Conservation (phyloP, 495 filamentous ascomycete genomes). For the Neurospora sp. region DNA sequence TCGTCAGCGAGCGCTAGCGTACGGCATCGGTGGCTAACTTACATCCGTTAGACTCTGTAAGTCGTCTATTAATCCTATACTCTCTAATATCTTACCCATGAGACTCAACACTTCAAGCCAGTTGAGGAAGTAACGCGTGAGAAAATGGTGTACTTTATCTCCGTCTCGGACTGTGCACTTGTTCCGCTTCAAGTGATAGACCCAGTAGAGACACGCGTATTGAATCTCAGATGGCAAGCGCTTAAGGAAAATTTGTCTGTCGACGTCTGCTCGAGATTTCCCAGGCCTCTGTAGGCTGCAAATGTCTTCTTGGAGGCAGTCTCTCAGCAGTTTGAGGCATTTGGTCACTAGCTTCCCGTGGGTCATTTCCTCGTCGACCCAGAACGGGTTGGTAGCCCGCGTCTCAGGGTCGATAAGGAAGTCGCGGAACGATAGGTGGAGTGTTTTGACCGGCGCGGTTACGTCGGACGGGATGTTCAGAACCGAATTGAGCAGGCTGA, state of each 20-base stretch:
- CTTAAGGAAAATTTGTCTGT: constrained; percentile 10
- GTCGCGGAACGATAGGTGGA: constrained; percentile 44
- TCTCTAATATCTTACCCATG: constrained; percentile 22
- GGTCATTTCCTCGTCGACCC: constrained; percentile 26
- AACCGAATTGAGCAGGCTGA: constrained; percentile 24
- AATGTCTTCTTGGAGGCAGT: constrained; percentile 26
- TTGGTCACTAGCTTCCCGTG: constrained; percentile 22
- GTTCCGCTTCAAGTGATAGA: constrained; percentile 32
- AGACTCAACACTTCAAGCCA: constrained; percentile 21
- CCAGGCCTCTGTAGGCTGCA: constrained; percentile 27
- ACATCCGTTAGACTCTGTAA: constrained; percentile 11
- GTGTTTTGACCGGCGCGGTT: constrained; percentile 24
- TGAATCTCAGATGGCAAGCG: constrained; percentile 18
- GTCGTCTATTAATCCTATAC: constrained; percentile 12
- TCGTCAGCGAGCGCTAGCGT: background rate
- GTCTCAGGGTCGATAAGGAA: constrained; percentile 33
- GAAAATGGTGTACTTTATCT: constrained; percentile 1
- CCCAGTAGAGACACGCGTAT: constrained; percentile 36
- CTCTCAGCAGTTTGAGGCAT: constrained; percentile 27
- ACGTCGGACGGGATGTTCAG: constrained; percentile 23
- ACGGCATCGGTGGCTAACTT: background rate
- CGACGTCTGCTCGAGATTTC: constrained; percentile 10
- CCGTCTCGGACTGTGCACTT: constrained; percentile 11
- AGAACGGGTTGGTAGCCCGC: constrained; percentile 22
- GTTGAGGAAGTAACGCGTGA: constrained; percentile 16